Percentiles rank a stretch among this genome's conserved stretches.
Conservation (phyloP, 2,329 filamentous ascomycete genomes). For the Neofusicoccum parvum region DNA sequence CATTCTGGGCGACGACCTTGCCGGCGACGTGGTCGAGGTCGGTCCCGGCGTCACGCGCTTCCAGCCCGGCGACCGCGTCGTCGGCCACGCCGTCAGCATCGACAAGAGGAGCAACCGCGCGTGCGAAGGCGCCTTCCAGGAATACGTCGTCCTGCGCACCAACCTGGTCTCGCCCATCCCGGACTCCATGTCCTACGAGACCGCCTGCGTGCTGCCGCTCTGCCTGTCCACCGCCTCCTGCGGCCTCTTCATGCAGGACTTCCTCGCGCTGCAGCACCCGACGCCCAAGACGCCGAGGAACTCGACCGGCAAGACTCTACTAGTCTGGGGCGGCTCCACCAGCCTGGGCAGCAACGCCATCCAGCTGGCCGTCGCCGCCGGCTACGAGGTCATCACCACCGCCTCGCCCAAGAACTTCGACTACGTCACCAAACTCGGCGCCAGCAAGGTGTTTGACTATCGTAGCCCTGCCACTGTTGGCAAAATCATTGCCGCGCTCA, state of each 20-base stretch:
- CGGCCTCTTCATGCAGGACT: conserved; percentile 25
- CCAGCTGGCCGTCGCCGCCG: conserved; percentile 30
- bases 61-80: conserved; percentile 37
- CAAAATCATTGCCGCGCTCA: conserved; percentile 27
- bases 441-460: conserved; percentile 32
- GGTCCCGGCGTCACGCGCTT: conserved; percentile 34
- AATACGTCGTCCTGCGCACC: not conserved
- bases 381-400: conserved; percentile 40
- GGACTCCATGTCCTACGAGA: conserved; percentile 31
- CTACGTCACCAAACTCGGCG: conserved; percentile 34
- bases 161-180: conserved; percentile 23
- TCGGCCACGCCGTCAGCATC: conserved; percentile 14
- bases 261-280: conserved; percentile 20
- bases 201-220: conserved; percentile 28
- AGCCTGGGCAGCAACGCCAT: conserved; percentile 33
- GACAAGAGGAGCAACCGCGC: conserved; percentile 19
- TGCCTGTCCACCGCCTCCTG: conserved; percentile 31
- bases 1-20: conserved; percentile 34
- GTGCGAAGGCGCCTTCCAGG: not conserved
- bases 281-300: conserved; percentile 22
- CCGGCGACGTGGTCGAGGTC: conserved; percentile 35
- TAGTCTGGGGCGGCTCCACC: conserved; percentile 39
- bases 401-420: conserved; percentile 33
- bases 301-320: conserved; percentile 32
- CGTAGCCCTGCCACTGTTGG: conserved; percentile 3